Base-by-base conservation (phyloP, 2,329 filamentous ascomycete genomes). In the Colletotrichum paranaense region DNA sequence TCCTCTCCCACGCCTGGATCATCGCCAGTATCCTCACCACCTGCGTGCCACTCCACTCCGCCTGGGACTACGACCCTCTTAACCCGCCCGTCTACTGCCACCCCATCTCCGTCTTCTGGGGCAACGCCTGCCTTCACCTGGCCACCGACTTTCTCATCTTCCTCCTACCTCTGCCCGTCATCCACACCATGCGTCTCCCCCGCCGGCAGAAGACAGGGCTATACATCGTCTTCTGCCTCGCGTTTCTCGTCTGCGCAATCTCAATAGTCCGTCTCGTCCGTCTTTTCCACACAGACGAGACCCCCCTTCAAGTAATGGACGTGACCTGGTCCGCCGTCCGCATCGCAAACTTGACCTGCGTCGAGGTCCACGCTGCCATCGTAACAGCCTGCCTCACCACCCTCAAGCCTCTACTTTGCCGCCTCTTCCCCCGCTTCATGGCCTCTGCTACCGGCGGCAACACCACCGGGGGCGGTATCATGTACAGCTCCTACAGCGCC, bases 101-200 rank as follows among this genome's bases (percentile, higher is more conserved):
- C 38, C 67, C 64, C 12, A 14, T 53, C n/a, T 9, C 38, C 53
- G 62, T 78, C 28, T 80, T 77, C 77, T 80, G 78, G 74, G 73
- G 66, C 32, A 78, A 77, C 57, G 76, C 76, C 5, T 75, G 73
- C 32, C 55, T 79, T 3, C 76, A 79, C 35, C 76, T 77, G 6
- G 70, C 69, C 26, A 78, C 76, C n/a, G 77, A 79, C 53, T 75
- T 80, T 26, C n/a, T 77, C 19, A 77, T 80, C 62, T 78, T 78
- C 22, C 42, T 77, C 1, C 75, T 88, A 35, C 86, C 86, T 0
- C 77, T 84, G 4, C 79, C 86, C 28, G 80, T 88, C 26, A 82
- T 87, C 6, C 80, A 82, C 77, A 82, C 84, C 12, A 78, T 88
- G 11, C 79, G 82, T n/a, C 81, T 88, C 52, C 81, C 85, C 1